A percentile compares a stretch with the other conserved stretches of the same genome.
Evolutionary conservation across 352 stramenopile species (phyloP).

Genomic region (Thalassiosira sp.): DNA sequence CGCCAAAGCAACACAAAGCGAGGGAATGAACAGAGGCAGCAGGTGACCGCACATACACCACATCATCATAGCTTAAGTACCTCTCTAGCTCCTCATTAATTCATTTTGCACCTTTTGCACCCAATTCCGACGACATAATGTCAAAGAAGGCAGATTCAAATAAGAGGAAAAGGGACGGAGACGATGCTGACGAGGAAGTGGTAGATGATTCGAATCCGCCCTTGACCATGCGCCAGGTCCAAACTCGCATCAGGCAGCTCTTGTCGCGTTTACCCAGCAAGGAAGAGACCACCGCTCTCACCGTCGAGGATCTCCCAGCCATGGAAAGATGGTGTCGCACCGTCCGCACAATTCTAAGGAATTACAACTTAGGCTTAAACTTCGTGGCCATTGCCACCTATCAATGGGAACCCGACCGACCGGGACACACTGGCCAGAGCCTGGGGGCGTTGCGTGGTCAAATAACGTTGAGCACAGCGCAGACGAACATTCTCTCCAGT

Average conservation of each 20-base stretch:
- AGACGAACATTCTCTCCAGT: constrained; percentile 35
- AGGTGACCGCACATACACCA: too few relatives aligned
- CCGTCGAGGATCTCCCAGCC: constrained; percentile 94
- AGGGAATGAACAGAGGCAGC: too few relatives aligned
- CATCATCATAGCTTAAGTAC: too few relatives aligned
- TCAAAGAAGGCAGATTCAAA: constrained; percentile 2
- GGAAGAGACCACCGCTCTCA: constrained; percentile 92
- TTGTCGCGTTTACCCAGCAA: constrained; percentile 93
- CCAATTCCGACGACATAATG: background rate
- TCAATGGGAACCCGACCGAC: constrained; percentile 46
- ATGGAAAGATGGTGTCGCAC: constrained; percentile 97
- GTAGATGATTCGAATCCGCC: constrained; percentile 94
- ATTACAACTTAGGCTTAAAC: constrained; percentile 48
- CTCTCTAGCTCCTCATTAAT: too few relatives aligned
- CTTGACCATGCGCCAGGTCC: constrained; percentile 90
- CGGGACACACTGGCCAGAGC: constrained; percentile 46
- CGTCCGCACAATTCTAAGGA: constrained; percentile 87
- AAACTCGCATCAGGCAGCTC: constrained; percentile 96
- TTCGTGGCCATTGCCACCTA: constrained; percentile 47
- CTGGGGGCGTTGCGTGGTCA: constrained; percentile 37
- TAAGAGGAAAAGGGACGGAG: background rate
- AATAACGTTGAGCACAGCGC: constrained; percentile 41
- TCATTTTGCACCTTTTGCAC: background rate
- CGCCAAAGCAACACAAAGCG: too few relatives aligned
- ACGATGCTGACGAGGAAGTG: constrained; percentile 88